phyloP scores from a whole-genome alignment of 805 yeast species.

The Yamadazyma sp. region DNA sequence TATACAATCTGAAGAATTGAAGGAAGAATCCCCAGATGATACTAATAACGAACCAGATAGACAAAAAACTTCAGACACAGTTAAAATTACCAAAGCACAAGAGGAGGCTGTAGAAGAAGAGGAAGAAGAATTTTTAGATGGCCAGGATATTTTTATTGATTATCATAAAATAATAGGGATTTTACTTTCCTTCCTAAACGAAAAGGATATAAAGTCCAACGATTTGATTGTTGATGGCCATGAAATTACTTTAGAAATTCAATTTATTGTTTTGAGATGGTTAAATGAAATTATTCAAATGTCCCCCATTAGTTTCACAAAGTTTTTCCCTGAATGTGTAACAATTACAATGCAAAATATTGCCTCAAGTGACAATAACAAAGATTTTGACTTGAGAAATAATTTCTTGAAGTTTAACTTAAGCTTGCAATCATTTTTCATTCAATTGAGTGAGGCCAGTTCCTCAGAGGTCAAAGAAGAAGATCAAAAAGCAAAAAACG shows the following conservation, averaged over 20 bases:
- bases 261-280: constrained; percentile 80
- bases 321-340: constrained; percentile 71
- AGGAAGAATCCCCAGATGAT: constrained; percentile 9
- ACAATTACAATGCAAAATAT: constrained; percentile 55
- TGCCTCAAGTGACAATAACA: constrained; percentile 32
- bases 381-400: constrained; percentile 35
- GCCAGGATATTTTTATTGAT: constrained; percentile 79
- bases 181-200: constrained; percentile 72
- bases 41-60: background rate
- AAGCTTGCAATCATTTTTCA: constrained; percentile 30
- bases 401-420: constrained; percentile 34
- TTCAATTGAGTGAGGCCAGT: constrained; percentile 23
- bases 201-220: constrained; percentile 15
- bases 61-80: background rate
- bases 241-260: constrained; percentile 55
- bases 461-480: background rate
- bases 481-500: background rate
- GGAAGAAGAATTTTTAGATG: constrained; percentile 42
- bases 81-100: background rate
- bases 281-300: constrained; percentile 66
- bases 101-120: constrained; percentile 13
- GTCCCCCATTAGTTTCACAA: constrained; percentile 72
- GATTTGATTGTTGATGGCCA: constrained; percentile 35
- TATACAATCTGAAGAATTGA: constrained; percentile 8
- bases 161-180: constrained; percentile 78